These are phyloP conservation scores for Gossypium mustelinum DNA, from an alignment of 345 rosid species.

Conservation along the genomic window DNA sequence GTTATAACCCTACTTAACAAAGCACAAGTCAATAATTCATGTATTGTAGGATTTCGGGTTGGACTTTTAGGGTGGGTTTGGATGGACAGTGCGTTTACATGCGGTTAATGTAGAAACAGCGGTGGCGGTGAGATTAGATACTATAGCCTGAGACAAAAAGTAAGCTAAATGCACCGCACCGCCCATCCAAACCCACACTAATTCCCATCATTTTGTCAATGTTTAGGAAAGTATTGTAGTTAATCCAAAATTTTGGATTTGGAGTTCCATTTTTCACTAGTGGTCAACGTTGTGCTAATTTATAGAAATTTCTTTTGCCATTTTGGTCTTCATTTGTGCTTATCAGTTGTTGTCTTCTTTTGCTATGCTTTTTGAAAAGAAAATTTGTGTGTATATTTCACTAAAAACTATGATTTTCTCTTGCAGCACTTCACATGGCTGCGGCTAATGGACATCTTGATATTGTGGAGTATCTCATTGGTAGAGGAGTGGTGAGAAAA, in stretches of 20 bases:
- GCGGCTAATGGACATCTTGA: conserved; percentile 78
- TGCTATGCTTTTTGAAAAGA: background rate
- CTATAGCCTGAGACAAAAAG: no score
- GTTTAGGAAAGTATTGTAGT: background rate
- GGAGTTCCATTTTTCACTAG: background rate
- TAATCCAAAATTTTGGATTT: background rate
- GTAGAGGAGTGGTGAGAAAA: conserved; percentile 61
- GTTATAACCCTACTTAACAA: background rate
- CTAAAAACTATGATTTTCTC: conserved; percentile 4
- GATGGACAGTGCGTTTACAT: no score
- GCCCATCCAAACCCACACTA: background rate
- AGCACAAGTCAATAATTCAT: background rate
- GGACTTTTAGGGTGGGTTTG: background rate
- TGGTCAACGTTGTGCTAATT: background rate
- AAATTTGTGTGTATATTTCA: background rate
- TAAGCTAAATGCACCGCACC: no score
- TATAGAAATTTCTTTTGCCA: background rate
- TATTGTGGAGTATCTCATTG: conserved; percentile 68
- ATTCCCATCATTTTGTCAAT: background rate
- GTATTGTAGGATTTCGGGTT: background rate
- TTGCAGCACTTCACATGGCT: conserved; percentile 91
- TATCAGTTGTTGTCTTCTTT: background rate
- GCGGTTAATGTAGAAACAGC: no score
- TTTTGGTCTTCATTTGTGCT: background rate
- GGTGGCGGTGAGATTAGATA: no score